These are phyloP conservation scores for Diplocarpon rosae DNA, from an alignment of 2,329 filamentous ascomycete species.

Conservation along the genomic window DNA sequence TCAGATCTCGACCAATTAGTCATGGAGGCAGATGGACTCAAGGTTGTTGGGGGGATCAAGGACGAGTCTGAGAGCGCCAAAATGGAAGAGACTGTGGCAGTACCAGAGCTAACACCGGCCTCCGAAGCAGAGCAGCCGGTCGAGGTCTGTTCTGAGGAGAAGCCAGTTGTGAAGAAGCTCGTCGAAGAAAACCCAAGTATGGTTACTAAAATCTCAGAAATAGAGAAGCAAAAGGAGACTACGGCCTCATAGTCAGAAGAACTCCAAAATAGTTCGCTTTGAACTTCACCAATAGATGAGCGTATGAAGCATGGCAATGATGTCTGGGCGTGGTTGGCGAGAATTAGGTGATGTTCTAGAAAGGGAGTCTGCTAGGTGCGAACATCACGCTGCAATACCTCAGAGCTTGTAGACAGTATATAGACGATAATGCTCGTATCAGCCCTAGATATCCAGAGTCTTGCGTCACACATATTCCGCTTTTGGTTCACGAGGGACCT, in stretches of 20 bases:
- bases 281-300: neutral
- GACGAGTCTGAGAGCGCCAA: constrained; percentile 15
- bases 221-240: neutral
- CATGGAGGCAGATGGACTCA: constrained; percentile 22
- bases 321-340: neutral
- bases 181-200: constrained; percentile 17
- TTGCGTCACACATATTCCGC: too few species aligned
- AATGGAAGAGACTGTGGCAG: neutral
- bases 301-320: neutral
- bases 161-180: constrained; percentile 10
- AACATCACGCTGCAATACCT: too few species aligned
- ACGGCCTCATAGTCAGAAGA: neutral
- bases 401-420: too few species aligned
- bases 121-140: neutral
- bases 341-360: neutral
- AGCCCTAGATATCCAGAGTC: too few species aligned
- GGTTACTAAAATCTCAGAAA: constrained; percentile 2
- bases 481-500: too few species aligned
- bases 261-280: neutral
- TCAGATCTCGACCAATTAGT: constrained; percentile 23
- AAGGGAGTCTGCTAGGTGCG: too few species aligned
- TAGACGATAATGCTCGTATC: too few species aligned
- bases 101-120: neutral
- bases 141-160: neutral
- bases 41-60: constrained; percentile 24